Base-by-base conservation (phyloP, 371 early-diverging fungal genomes). In the Mortierella sp. region DNA sequence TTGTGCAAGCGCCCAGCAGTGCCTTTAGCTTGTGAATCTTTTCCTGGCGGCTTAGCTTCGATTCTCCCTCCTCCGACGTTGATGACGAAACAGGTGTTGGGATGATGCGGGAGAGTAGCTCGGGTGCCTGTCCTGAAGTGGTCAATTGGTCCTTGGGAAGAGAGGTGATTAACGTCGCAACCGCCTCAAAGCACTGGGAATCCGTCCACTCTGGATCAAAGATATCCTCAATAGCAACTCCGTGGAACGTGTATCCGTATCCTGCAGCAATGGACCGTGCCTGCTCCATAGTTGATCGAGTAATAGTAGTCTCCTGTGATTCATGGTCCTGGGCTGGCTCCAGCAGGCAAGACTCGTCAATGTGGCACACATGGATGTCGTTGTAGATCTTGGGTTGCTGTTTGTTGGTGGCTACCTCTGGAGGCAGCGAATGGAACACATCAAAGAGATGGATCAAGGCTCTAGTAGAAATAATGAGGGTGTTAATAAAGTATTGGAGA, bases 181-280 rank as follows among this genome's bases (percentile, higher is more conserved):
- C 73, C 0, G 77, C 83, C 9, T 82, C 79, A 59, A 86, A 88
- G 46, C 77, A 80, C 13, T 61, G 69, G 19, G 86, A 82, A 21
- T 88, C 88, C 13, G 88, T 75, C 80, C 83, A 88, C 21, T 79
- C 79, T 46, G 81, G 75, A 44, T 86, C 84, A 74, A 78, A 88
- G 24, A 88, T 77, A 54, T 88, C 88, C 67, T 88, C 87, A 55
- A 88, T 83, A 21, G 73, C 72, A 1, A 78, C 76, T 61, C 88
- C 87, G 51, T 83, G 83, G 71, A 83, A 86, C 11, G 31, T 26
- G 44, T 86, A 83, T 3, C 82, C 75, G 6, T 86, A 86, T 71
- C n/a, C 31, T 5, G 55, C 72, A 19, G 82, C 79, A 40, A 86
- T 81, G 0, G 69, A 40, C n/a, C 59, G 67, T 16, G 86, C 86